Evolutionary conservation across 2,329 filamentous ascomycete species (phyloP).

Genomic region (Fusarium incarnatum): DNA sequence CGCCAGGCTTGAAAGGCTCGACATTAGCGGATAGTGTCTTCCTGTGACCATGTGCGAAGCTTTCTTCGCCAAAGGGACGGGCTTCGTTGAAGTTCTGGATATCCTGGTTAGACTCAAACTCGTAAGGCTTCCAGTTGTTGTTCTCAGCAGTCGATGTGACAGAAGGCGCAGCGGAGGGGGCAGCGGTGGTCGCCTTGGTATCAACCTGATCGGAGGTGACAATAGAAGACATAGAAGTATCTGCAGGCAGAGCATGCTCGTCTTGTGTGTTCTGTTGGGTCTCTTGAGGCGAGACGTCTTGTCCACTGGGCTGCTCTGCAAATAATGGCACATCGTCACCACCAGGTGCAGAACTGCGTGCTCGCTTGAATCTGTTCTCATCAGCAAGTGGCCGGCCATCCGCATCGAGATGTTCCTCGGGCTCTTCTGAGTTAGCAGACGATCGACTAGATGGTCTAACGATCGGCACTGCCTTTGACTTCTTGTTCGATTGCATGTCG

Average conservation of each 20-base stretch:
- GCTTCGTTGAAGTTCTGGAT: conserved; percentile 65
- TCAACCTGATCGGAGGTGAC: conserved; percentile 65
- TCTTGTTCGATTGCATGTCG: conserved; percentile 75
- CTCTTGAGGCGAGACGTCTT: conserved; percentile 23
- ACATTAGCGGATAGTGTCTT: conserved; percentile 74
- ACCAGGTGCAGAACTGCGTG: conserved; percentile 71
- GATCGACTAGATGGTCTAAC: conserved; percentile 70
- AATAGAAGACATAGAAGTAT: conserved; percentile 67
- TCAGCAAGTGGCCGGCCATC: conserved; percentile 70
- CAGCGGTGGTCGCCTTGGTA: conserved; percentile 63
- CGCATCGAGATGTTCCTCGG: conserved; percentile 44
- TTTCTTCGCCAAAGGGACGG: conserved; percentile 60
- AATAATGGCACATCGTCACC: conserved; percentile 82
- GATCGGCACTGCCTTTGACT: conserved; percentile 87
- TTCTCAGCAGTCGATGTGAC: conserved; percentile 64
- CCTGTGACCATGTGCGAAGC: conserved; percentile 57
- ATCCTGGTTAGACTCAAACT: conserved; percentile 65
- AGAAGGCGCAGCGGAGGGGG: conserved; percentile 65
- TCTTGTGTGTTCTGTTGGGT: conserved; percentile 40
- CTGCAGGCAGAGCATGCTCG: conserved; percentile 57
- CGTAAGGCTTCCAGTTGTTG: conserved; percentile 65
- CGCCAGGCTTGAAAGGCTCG: conserved; percentile 71
- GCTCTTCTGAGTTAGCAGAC: conserved; percentile 50
- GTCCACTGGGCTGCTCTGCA: conserved; percentile 64
- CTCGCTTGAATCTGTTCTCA: conserved; percentile 80